These are phyloP conservation scores for Termitomyces sp. DNA, from an alignment of 768 basidiomycete genomes.

Conservation along the genomic window DNA sequence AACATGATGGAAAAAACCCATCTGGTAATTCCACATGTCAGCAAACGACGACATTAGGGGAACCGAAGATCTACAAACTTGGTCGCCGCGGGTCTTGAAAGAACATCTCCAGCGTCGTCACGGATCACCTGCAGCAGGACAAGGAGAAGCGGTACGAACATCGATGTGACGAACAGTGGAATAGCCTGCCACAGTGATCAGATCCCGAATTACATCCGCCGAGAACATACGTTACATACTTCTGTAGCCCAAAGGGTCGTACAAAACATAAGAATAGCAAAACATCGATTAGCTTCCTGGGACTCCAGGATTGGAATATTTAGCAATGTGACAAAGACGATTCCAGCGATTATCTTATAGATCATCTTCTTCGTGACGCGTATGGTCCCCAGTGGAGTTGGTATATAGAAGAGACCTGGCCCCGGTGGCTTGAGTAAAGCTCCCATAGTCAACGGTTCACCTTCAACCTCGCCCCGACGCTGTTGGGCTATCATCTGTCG, in stretches of 20 bases:
- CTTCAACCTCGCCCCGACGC: slow-evolving; percentile 55
- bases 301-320: slow-evolving; percentile 57
- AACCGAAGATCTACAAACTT: slow-evolving; percentile 48
- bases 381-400: slow-evolving; percentile 66
- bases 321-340: slow-evolving; percentile 58
- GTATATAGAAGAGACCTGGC: slow-evolving; percentile 47
- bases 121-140: slow-evolving; percentile 82
- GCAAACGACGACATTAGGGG: not conserved
- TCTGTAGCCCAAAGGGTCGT: slow-evolving; percentile 97
- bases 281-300: slow-evolving; percentile 79
- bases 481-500: slow-evolving; percentile 89
- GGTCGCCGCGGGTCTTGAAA: slow-evolving; percentile 70
- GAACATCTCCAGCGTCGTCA: slow-evolving; percentile 46
- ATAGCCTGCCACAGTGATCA: slow-evolving; percentile 62
- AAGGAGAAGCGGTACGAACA: slow-evolving; percentile 82
- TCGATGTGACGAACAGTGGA: slow-evolving; percentile 95
- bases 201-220: not conserved
- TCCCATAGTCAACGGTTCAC: slow-evolving; percentile 29
- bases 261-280: slow-evolving; percentile 85
- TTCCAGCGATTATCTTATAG: slow-evolving; percentile 52
- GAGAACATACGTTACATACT: slow-evolving; percentile 38
- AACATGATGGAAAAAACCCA: slow-evolving; percentile 95
- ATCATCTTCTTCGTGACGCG: slow-evolving; percentile 62
- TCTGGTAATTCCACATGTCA: slow-evolving; percentile 35
- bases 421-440: slow-evolving; percentile 44